Evolutionary conservation across 345 rosid species (phyloP).

Genomic region (Salix suchowensis): DNA sequence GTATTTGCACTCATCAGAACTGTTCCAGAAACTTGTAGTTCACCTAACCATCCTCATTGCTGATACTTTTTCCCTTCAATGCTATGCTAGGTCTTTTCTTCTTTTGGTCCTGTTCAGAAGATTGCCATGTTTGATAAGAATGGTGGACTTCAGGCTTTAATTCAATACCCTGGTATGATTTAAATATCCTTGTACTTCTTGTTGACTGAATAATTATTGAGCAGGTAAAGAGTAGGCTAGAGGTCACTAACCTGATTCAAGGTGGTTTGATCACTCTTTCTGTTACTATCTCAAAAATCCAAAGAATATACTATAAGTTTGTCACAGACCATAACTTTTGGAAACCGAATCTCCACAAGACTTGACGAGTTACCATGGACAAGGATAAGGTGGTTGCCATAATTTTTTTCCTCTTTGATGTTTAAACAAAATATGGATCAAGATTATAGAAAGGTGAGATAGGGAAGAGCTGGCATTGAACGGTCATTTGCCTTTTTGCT

Average conservation of each 20-base stretch:
- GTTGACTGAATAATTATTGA: background rate
- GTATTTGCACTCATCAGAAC: slow-evolving; percentile 33
- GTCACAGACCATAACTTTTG: background rate
- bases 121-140: slow-evolving; percentile 99
- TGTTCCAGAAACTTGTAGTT: background rate
- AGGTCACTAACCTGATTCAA: background rate
- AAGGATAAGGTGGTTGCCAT: background rate
- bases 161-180: slow-evolving; percentile 70
- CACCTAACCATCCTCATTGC: background rate
- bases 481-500: background rate
- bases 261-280: background rate
- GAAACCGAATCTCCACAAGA: background rate
- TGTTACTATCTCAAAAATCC: background rate
- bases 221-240: background rate
- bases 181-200: background rate
- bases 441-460: background rate
- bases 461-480: background rate
- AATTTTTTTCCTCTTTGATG: background rate
- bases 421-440: background rate
- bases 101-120: slow-evolving; percentile 94
- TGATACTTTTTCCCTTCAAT: background rate
- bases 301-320: background rate
- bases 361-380: background rate
- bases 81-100: slow-evolving; percentile 66
- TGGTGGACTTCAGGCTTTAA: slow-evolving; percentile 85